phyloP scores from a whole-genome alignment of 2,329 filamentous ascomycete species.

The Rhynchosporium agropyri region DNA sequence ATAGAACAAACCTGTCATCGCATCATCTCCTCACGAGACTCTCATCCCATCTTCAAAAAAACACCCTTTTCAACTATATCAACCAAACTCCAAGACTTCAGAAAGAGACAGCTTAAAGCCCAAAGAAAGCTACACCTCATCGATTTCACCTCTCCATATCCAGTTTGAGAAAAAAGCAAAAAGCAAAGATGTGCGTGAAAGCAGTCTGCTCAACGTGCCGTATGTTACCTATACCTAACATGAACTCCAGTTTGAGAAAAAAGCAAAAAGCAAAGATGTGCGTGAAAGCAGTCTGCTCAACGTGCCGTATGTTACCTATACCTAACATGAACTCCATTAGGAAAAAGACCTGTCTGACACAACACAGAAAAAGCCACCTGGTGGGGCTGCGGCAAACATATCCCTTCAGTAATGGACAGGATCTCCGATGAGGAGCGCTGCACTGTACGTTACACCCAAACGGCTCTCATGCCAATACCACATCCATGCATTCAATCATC shows the following conservation, averaged over 20 bases:
- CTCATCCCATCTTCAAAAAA: neutral
- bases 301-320: conserved; percentile 50
- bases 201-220: conserved; percentile 53
- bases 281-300: conserved; percentile 52
- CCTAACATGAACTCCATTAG: neutral
- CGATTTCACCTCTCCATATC: neutral
- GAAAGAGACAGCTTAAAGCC: too few species aligned
- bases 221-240: conserved; percentile 41
- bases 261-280: too few species aligned
- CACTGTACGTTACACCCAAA: conserved; percentile 36
- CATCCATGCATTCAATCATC: too few species aligned
- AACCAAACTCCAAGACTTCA: neutral
- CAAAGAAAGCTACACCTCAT: too few species aligned
- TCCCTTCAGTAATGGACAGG: conserved; percentile 54
- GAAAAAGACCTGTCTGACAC: neutral
- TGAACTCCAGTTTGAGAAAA: neutral
- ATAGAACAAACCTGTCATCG: neutral
- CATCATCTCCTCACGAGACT: neutral
- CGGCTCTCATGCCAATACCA: too few species aligned
- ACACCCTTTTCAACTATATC: too few species aligned
- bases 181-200: conserved; percentile 43
- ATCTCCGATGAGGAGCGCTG: conserved; percentile 56
- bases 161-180: neutral
- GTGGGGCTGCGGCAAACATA: conserved; percentile 55
- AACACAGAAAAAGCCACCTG: conserved; percentile 53